A percentile compares a stretch with the other conserved stretches of the same genome.
Evolutionary conservation across 352 stramenopile species (phyloP).

Genomic region (Pythium chondricola): DNA sequence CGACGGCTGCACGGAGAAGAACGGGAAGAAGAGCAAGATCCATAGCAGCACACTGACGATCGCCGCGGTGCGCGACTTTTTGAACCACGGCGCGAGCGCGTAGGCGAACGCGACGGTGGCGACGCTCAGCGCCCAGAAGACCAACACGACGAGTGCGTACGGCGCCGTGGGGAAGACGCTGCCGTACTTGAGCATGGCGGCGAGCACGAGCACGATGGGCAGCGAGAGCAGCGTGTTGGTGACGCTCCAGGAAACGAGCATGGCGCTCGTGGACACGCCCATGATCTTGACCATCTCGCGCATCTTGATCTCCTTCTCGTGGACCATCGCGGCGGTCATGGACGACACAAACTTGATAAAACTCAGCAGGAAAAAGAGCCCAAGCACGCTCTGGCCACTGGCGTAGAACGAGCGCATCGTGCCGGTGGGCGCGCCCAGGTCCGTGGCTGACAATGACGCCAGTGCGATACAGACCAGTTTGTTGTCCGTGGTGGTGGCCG

Average conservation of each 20-base stretch:
- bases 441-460: background rate
- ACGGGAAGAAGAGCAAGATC: constrained; percentile 72
- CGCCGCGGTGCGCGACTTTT: constrained; percentile 53
- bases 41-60: constrained; percentile 63
- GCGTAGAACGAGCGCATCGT: constrained; percentile 36
- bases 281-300: constrained; percentile 85
- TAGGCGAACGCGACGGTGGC: constrained; percentile 62
- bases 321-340: constrained; percentile 63
- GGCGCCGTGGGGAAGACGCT: constrained; percentile 57
- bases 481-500: constrained; percentile 8
- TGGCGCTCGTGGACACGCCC: constrained; percentile 52
- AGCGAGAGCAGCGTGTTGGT: constrained; percentile 44
- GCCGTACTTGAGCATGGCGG: constrained; percentile 45
- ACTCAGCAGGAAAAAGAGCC: constrained; percentile 35
- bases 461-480: constrained; percentile 22
- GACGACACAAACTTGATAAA: constrained; percentile 56
- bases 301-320: constrained; percentile 75
- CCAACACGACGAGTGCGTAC: constrained; percentile 49
- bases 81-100: constrained; percentile 61
- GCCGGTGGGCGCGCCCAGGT: constrained; percentile 18
- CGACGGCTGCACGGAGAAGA: constrained; percentile 50
- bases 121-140: constrained; percentile 59
- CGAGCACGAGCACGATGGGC: constrained; percentile 16
- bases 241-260: constrained; percentile 60
- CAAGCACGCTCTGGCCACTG: constrained; percentile 34